Evolutionary conservation across 345 rosid species (phyloP).

Genomic region (Eucalyptus sp.): DNA sequence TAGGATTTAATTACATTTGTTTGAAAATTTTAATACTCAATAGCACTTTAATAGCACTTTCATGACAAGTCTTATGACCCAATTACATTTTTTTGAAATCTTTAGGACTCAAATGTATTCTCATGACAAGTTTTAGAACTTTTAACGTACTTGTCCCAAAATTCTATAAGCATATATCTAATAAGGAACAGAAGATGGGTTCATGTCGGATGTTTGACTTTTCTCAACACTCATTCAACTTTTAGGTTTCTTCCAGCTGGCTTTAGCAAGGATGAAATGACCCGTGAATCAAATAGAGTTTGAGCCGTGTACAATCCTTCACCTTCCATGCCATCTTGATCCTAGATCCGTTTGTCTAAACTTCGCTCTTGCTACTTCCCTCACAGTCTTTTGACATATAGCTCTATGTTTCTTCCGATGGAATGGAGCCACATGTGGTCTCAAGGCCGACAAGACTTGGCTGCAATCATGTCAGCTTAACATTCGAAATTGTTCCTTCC

Average conservation of each 20-base stretch:
- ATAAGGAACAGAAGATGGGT: neutral
- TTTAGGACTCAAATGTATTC: accelerated
- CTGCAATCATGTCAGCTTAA: neutral
- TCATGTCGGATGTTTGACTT: neutral
- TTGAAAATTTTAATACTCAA: accelerated
- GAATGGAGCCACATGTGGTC: neutral
- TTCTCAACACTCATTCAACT: neutral
- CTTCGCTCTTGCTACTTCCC: too few species aligned
- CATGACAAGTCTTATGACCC: too few species aligned
- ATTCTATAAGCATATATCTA: neutral
- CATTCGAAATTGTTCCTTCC: neutral
- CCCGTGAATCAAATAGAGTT: too few species aligned
- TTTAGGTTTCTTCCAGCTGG: too few species aligned
- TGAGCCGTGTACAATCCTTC: too few species aligned
- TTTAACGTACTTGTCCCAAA: neutral
- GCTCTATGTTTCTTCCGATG: neutral
- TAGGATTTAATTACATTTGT: too few species aligned
- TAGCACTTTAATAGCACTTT: too few species aligned
- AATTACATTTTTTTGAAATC: accelerated
- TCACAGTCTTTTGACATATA: too few species aligned
- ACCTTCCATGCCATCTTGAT: too few species aligned
- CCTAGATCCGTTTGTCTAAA: too few species aligned
- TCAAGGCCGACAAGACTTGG: neutral
- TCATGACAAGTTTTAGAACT: accelerated
- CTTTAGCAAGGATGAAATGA: too few species aligned